These are phyloP conservation scores for Lactarius akahatsu DNA, from an alignment of 768 basidiomycete genomes.

Conservation along the genomic window DNA sequence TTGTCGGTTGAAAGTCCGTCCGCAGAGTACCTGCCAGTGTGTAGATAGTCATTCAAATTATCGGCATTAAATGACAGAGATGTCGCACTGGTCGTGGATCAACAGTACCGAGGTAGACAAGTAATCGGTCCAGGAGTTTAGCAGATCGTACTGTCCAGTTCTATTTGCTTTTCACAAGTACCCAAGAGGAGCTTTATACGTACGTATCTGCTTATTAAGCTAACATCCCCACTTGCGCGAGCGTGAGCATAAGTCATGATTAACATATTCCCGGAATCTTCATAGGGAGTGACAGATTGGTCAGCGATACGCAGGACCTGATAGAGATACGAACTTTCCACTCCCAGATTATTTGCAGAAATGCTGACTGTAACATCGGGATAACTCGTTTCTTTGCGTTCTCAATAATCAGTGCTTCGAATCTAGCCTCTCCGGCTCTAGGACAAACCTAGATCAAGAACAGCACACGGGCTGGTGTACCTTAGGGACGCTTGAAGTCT, in stretches of 20 bases:
- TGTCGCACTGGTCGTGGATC: constrained; percentile 49
- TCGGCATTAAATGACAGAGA: constrained; percentile 45
- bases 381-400: neutral
- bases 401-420: neutral
- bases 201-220: constrained; percentile 31
- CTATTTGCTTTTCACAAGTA: too few relatives aligned
- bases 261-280: constrained; percentile 38
- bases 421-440: too few relatives aligned
- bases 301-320: neutral
- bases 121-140: constrained; percentile 37
- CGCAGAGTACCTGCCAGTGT: constrained; percentile 15
- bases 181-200: neutral
- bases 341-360: neutral
- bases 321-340: constrained; percentile 16
- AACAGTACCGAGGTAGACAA: constrained; percentile 43
- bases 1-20: constrained; percentile 39
- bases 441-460: constrained; percentile 29
- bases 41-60: neutral
- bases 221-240: constrained; percentile 31
- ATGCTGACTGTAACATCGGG: constrained; percentile 11
- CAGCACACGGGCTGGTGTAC: constrained; percentile 26
- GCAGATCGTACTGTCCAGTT: constrained; percentile 30
- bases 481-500: constrained; percentile 21
- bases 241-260: constrained; percentile 37
- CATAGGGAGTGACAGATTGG: neutral